These are phyloP conservation scores for Eimeria sp. DNA, from an alignment of 169 alveolate genomes.

Conservation along the genomic window DNA sequence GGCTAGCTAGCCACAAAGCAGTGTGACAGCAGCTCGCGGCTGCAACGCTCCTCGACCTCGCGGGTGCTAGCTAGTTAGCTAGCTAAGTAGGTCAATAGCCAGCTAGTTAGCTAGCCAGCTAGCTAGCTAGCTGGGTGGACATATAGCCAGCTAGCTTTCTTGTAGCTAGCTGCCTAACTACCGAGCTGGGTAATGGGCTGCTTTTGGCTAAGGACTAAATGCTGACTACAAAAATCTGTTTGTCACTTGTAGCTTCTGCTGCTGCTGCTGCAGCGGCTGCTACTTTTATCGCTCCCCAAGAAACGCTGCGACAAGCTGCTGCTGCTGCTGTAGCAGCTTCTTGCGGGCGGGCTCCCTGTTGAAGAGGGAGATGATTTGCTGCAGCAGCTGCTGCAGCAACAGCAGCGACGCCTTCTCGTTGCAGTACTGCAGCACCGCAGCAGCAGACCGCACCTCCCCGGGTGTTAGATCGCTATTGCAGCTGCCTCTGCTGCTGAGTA, in stretches of 20 bases:
- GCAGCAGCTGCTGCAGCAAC: constrained; percentile 43
- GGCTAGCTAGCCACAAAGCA: neutral
- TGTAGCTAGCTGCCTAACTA: neutral
- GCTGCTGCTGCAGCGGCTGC: constrained; percentile 50
- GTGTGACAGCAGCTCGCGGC: neutral
- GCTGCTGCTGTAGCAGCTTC: constrained; percentile 60
- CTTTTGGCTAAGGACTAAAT: neutral
- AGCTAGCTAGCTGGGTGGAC: no score
- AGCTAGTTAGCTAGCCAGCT: neutral
- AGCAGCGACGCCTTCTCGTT: constrained; percentile 21
- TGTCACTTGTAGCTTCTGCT: neutral
- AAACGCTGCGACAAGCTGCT: constrained; percentile 26
- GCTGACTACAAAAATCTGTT: neutral
- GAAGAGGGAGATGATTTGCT: constrained; percentile 7
- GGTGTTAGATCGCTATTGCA: neutral
- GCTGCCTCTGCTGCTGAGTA: constrained; percentile 37
- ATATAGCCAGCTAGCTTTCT: neutral
- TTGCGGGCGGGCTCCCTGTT: neutral
- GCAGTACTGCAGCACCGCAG: constrained; percentile 49
- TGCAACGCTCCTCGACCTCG: neutral
- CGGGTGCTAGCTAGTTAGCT: constrained; percentile 30
- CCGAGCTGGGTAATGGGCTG: neutral
- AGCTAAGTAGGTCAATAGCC: neutral
- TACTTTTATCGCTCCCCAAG: neutral
- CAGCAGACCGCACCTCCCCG: constrained; percentile 40